Evolutionary conservation across 805 yeast species (phyloP).

Genomic region (Cyberlindnera galapagoensis): DNA sequence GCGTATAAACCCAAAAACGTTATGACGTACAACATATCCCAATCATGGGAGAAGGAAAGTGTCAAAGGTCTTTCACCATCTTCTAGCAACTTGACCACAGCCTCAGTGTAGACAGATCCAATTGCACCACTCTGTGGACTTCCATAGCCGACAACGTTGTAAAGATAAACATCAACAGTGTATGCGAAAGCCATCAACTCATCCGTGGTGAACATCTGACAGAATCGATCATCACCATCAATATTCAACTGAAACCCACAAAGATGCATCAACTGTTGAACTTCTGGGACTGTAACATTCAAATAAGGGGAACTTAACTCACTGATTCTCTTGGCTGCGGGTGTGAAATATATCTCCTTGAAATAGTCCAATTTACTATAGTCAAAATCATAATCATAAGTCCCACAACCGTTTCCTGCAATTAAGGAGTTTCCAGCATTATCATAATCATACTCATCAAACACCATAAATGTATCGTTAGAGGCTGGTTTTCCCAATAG

Average conservation of each 20-base stretch:
- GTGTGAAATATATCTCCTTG: slow-evolving; percentile 18
- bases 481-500: slow-evolving; percentile 37
- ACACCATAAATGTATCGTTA: slow-evolving; percentile 31
- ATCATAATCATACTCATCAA: slow-evolving; percentile 36
- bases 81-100: slow-evolving; percentile 38
- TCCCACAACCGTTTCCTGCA: slow-evolving; percentile 36
- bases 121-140: slow-evolving; percentile 30
- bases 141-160: slow-evolving; percentile 45
- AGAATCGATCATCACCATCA: slow-evolving; percentile 27
- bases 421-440: slow-evolving; percentile 58
- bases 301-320: slow-evolving; percentile 33
- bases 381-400: slow-evolving; percentile 28
- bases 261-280: slow-evolving; percentile 34
- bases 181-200: slow-evolving; percentile 41
- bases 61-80: slow-evolving; percentile 34
- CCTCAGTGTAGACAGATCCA: slow-evolving; percentile 42
- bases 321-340: slow-evolving; percentile 28
- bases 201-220: slow-evolving; percentile 39
- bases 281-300: slow-evolving; percentile 34
- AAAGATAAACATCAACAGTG: slow-evolving; percentile 33
- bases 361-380: slow-evolving; percentile 16
- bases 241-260: slow-evolving; percentile 48
- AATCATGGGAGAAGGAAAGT: slow-evolving; percentile 49
- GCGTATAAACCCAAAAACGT: slow-evolving; percentile 43
- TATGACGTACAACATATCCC: slow-evolving; percentile 44